Conservation (phyloP, 495 filamentous ascomycete species). For the Immersiella caudata region DNA sequence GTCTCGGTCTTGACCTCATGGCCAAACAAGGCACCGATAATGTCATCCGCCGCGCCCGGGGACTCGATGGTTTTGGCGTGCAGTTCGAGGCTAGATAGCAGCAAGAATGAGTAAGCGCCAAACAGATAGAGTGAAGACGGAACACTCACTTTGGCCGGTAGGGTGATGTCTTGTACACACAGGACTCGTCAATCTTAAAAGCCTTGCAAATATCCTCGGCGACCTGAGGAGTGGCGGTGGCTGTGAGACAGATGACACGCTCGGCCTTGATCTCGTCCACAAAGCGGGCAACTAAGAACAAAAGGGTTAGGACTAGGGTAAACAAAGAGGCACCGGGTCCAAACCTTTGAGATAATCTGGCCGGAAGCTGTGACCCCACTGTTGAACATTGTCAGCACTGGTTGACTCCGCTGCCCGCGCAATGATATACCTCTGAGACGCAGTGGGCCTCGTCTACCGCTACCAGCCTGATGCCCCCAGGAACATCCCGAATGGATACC, state of each 20-base stretch:
- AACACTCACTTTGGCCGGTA: constrained; percentile 53
- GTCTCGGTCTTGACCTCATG: constrained; percentile 24
- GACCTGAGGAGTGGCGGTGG: constrained; percentile 60
- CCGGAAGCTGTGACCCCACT: constrained; percentile 63
- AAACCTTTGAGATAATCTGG: constrained; percentile 58
- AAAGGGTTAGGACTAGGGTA: neutral
- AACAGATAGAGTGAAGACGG: neutral
- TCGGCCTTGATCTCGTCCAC: constrained; percentile 58
- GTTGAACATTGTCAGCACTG: neutral
- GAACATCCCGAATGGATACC: constrained; percentile 52
- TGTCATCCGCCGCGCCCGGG: neutral
- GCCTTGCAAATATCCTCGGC: constrained; percentile 54
- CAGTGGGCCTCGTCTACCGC: constrained; percentile 65
- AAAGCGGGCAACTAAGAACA: constrained; percentile 53
- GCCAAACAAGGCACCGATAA: neutral
- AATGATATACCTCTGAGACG: constrained; percentile 48
- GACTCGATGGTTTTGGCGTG: constrained; percentile 47
- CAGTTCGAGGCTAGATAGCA: constrained; percentile 43
- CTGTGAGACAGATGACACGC: constrained; percentile 59
- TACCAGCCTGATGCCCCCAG: constrained; percentile 56
- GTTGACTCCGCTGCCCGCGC: too few relatives aligned
- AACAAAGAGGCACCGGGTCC: neutral
- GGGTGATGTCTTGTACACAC: constrained; percentile 58
- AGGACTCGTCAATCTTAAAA: constrained; percentile 51
- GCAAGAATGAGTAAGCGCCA: neutral